phyloP scores from a whole-genome alignment of 2,329 filamentous ascomycete species.

The Simplicillium sp. region DNA sequence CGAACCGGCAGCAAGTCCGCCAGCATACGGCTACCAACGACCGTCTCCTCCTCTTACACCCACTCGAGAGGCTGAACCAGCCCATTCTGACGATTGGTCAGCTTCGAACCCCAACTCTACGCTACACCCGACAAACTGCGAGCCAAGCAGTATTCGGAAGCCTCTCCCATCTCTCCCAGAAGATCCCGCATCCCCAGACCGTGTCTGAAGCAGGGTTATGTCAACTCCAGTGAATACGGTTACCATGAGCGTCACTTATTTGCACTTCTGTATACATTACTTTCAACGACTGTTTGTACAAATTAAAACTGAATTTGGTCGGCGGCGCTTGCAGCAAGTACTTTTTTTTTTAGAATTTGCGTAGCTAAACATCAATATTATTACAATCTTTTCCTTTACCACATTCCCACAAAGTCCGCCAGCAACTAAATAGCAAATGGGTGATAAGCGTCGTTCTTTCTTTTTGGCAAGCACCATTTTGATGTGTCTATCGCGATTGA shows the following conservation, averaged over 20 bases:
- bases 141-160: slow-evolving; percentile 23
- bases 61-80: not conserved
- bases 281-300: too few relatives aligned
- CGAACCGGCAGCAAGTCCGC: not conserved
- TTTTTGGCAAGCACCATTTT: too few relatives aligned
- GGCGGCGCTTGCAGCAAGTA: not conserved
- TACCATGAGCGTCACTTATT: not conserved
- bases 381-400: slow-evolving; percentile 2
- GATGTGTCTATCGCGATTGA: too few relatives aligned
- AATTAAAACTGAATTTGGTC: too few relatives aligned
- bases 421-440: too few relatives aligned
- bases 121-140: slow-evolving; percentile 4
- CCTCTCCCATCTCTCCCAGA: slow-evolving; percentile 33
- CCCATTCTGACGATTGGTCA: slow-evolving; percentile 6
- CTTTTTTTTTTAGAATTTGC: slow-evolving; percentile 10
- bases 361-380: slow-evolving; percentile 7
- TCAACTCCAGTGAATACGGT: too few relatives aligned
- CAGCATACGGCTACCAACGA: slow-evolving; percentile 5
- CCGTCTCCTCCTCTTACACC: slow-evolving; percentile 6
- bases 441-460: too few relatives aligned
- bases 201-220: not conserved
- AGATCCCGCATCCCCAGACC: slow-evolving; percentile 14
- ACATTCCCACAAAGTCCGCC: too few relatives aligned
- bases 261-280: not conserved
- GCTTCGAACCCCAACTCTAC: slow-evolving; percentile 7